These are phyloP conservation scores for Babjeviella inositovora DNA, from an alignment of 805 yeast species.

Conservation along the genomic window DNA sequence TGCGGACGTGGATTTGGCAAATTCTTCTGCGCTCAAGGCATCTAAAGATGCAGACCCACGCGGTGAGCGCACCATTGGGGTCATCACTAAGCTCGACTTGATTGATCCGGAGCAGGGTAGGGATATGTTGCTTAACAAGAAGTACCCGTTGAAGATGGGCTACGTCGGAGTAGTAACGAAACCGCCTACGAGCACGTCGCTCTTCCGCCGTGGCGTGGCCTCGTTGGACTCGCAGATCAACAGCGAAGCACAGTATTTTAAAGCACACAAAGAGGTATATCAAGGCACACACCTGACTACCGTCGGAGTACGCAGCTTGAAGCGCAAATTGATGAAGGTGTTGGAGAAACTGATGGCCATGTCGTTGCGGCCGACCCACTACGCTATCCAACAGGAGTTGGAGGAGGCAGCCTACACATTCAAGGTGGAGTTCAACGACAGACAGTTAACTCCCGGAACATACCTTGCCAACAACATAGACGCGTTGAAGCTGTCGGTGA, in stretches of 20 bases:
- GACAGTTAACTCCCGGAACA: conserved; percentile 86
- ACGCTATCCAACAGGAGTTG: conserved; percentile 72
- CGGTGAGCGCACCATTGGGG: conserved; percentile 95
- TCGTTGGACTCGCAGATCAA: conserved; percentile 39
- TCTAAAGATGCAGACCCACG: conserved; percentile 80
- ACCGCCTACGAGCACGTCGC: conserved; percentile 39
- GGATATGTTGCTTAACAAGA: conserved; percentile 51
- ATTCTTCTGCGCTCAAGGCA: conserved; percentile 87
- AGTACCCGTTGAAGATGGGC: conserved; percentile 90
- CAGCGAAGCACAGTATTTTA: conserved; percentile 43
- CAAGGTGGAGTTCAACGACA: conserved; percentile 93
- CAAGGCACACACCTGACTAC: conserved; percentile 47
- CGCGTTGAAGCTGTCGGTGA: conserved; percentile 67
- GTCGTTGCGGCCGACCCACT: conserved; percentile 76
- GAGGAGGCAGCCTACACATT: conserved; percentile 88
- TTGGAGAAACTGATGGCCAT: conserved; percentile 85
- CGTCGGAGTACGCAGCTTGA: conserved; percentile 61
- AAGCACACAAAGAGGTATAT: conserved; percentile 41
- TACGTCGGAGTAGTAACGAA: conserved; percentile 96
- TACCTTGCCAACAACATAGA: conserved; percentile 89
- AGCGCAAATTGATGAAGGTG: conserved; percentile 71
- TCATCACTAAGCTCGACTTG: conserved; percentile 83
- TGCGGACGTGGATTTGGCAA: conserved; percentile 96
- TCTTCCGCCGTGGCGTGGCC: too few species aligned
- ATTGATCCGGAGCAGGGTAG: conserved; percentile 68